Percentiles rank a stretch among this genome's conserved stretches.
Conservation (phyloP, 257 asterid species). For the Leonotis leonurus region DNA sequence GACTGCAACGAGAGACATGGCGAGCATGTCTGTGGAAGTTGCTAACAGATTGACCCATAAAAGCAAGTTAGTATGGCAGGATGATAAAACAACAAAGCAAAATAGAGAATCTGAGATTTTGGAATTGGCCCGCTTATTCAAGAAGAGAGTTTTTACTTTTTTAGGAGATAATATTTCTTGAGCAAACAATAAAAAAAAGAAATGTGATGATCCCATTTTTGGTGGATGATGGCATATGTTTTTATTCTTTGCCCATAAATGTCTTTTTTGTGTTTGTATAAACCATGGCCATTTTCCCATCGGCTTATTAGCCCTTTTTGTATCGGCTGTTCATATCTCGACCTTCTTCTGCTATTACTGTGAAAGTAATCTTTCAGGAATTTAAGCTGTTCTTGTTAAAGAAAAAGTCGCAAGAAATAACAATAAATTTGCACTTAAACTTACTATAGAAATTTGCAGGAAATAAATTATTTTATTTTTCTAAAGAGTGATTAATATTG, state of each 20-base stretch:
- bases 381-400: too few species aligned
- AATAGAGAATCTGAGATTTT: conserved; percentile 57
- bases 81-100: conserved; percentile 38
- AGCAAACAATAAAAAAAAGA: conserved; percentile 6
- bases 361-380: too few species aligned
- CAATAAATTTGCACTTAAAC: too few species aligned
- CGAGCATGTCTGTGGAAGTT: conserved; percentile 50
- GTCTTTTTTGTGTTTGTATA: background rate
- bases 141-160: conserved; percentile 58
- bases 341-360: too few species aligned
- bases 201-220: background rate
- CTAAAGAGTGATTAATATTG: too few species aligned
- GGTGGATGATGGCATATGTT: background rate
- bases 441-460: too few species aligned
- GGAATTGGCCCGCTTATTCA: conserved; percentile 69
- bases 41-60: conserved; percentile 61
- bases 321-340: background rate
- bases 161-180: conserved; percentile 48
- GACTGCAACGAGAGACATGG: conserved; percentile 48
- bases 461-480: too few species aligned
- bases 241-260: background rate
- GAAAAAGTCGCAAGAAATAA: too few species aligned
- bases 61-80: conserved; percentile 40
- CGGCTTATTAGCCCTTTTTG: background rate
- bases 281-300: conserved; percentile 5